Percentiles rank a stretch among this genome's conserved stretches.
Evolutionary conservation across 2,329 filamentous ascomycete genomes (phyloP).

Genomic region (Talaromyces sp.): DNA sequence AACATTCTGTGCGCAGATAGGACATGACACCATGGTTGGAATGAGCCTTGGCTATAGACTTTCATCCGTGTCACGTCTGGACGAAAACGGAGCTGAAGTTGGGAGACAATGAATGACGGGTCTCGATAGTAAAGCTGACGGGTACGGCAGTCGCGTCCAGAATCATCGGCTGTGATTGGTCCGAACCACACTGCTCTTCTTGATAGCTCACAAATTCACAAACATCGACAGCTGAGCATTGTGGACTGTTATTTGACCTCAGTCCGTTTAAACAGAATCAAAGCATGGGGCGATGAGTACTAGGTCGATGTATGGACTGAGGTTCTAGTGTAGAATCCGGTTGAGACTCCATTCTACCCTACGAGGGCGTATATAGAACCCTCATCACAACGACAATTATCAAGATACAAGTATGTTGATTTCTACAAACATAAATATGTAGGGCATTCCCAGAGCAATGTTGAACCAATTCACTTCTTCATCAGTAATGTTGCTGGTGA

Average conservation of each 20-base stretch:
- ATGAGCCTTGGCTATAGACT: background rate
- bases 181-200: background rate
- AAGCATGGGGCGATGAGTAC: background rate
- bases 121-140: background rate
- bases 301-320: background rate
- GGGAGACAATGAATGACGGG: background rate
- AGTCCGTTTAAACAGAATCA: background rate
- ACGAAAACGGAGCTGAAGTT: background rate
- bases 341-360: background rate
- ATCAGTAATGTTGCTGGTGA: background rate
- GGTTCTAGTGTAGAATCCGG: background rate
- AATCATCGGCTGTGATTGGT: background rate
- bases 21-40: conserved; percentile 63
- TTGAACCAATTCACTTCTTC: background rate
- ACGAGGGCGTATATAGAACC: background rate
- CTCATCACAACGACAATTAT: background rate
- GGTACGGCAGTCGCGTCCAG: background rate
- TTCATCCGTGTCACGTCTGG: background rate
- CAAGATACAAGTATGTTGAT: background rate
- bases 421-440: background rate
- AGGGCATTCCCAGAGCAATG: background rate
- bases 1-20: conserved; percentile 73
- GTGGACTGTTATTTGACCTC: background rate
- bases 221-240: background rate
- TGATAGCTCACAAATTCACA: background rate